Conservation (phyloP, 140 eudicot species). For the Oenanthe javanica region DNA sequence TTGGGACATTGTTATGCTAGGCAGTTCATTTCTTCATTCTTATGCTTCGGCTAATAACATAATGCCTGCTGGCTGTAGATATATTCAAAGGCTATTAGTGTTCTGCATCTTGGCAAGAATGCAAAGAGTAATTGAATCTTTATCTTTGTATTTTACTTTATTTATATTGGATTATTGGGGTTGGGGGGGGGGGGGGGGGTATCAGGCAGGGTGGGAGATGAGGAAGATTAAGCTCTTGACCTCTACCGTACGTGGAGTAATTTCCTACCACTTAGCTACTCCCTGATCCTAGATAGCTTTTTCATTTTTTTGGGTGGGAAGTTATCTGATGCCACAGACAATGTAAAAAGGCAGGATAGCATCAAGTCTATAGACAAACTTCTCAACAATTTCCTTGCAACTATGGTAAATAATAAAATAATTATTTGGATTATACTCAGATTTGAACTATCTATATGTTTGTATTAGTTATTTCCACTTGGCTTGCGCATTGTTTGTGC, state of each 20-base stretch:
- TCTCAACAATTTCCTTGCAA: constrained; percentile 34
- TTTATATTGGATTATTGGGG: no score
- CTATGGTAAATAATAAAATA: constrained; percentile 34
- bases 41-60: no score
- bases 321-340: not conserved
- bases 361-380: constrained; percentile 18
- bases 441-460: not conserved
- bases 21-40: constrained; percentile 32
- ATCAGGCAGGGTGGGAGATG: not conserved
- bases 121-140: no score
- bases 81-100: no score
- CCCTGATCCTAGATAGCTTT: not conserved
- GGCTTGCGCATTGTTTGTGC: constrained; percentile 11
- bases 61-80: no score
- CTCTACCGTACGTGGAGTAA: no score
- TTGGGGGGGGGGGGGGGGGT: no score
- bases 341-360: no score
- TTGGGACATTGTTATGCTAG: constrained; percentile 22
- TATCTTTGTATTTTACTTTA: no score
- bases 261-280: not conserved
- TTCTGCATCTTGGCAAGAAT: no score
- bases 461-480: constrained; percentile 10
- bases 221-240: not conserved
- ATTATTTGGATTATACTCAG: constrained; percentile 12
- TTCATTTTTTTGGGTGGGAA: not conserved